Evolutionary conservation across 2,329 filamentous ascomycete species (phyloP).

Genomic region (Colletotrichum sp.): DNA sequence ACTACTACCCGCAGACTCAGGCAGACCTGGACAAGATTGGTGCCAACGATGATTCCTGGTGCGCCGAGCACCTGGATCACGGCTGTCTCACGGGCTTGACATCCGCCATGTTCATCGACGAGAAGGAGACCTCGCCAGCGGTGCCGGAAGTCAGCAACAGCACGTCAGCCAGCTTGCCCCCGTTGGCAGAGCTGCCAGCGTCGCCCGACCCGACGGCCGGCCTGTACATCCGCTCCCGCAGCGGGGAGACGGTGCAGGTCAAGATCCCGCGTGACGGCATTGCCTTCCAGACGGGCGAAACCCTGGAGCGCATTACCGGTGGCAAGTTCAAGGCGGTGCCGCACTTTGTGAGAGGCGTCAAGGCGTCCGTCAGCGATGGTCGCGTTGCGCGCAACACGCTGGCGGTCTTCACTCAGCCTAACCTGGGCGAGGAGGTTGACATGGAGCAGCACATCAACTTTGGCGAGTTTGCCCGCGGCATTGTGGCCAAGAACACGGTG

Average conservation of each 20-base stretch:
- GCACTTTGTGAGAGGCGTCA: conserved; percentile 87
- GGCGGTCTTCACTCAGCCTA: conserved; percentile 97
- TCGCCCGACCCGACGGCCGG: conserved; percentile 87
- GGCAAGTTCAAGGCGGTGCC: conserved; percentile 93
- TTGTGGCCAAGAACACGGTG: conserved; percentile 65
- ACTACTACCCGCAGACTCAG: conserved; percentile 78
- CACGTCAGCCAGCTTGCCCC: conserved; percentile 39
- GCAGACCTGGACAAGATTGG: conserved; percentile 22
- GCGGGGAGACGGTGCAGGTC: conserved; percentile 85
- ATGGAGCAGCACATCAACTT: conserved; percentile 70
- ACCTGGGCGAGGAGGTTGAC: conserved; percentile 81
- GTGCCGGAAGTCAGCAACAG: conserved; percentile 31
- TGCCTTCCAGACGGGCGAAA: conserved; percentile 95
- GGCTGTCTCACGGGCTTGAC: conserved; percentile 94
- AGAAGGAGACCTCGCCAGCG: conserved; percentile 51
- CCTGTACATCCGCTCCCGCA: conserved; percentile 90
- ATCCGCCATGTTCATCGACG: conserved; percentile 95
- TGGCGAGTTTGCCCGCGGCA: conserved; percentile 73
- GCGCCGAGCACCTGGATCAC: conserved; percentile 76
- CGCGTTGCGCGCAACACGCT: conserved; percentile 83
- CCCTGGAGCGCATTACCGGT: conserved; percentile 87
- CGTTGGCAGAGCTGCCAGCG: conserved; percentile 71
- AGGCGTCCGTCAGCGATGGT: conserved; percentile 54
- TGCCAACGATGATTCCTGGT: conserved; percentile 85
- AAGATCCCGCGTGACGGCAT: conserved; percentile 90